Percentiles rank a stretch among this genome's conserved stretches.
phyloP scores from a whole-genome alignment of 345 rosid species.

The Aquilaria yunnanensis region DNA sequence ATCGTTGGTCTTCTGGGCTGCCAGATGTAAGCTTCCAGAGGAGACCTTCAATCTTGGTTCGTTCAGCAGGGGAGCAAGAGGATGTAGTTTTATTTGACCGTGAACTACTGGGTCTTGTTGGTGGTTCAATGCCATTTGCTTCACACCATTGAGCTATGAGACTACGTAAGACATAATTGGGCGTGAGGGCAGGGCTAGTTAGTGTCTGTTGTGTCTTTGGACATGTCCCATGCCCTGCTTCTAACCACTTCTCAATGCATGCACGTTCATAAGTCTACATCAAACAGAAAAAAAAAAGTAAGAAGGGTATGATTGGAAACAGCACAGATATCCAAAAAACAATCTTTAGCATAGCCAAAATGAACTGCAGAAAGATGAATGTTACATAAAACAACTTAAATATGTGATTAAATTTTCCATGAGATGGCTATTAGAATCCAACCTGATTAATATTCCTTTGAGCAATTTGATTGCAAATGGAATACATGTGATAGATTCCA shows the following conservation, averaged over 20 bases:
- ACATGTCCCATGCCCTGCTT: slow-evolving; percentile 80
- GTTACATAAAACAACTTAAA: not conserved
- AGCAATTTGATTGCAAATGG: no score
- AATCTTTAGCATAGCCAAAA: not conserved
- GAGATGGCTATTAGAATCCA: no score
- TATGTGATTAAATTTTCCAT: no score
- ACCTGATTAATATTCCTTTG: no score
- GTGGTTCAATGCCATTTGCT: slow-evolving; percentile 81
- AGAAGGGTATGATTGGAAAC: not conserved
- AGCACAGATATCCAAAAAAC: slow-evolving; percentile 1
- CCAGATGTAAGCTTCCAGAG: slow-evolving; percentile 72
- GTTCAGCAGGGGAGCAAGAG: slow-evolving; percentile 68
- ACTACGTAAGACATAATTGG: slow-evolving; percentile 90
- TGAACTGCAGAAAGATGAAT: not conserved
- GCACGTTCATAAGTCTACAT: slow-evolving; percentile 86
- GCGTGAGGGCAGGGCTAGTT: slow-evolving; percentile 59
- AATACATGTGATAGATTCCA: no score
- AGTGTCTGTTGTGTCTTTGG: slow-evolving; percentile 93
- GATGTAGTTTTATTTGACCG: slow-evolving; percentile 57
- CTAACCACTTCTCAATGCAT: slow-evolving; percentile 96
- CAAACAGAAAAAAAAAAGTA: slow-evolving; percentile 15
- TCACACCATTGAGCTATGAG: slow-evolving; percentile 99
- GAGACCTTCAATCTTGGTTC: slow-evolving; percentile 60
- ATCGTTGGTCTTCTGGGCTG: slow-evolving; percentile 70
- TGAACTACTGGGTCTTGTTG: slow-evolving; percentile 69